Percentiles rank a stretch among this genome's conserved stretches.
Evolutionary conservation across 306 rosid genomes (phyloP).

Genomic region (Senna tora): DNA sequence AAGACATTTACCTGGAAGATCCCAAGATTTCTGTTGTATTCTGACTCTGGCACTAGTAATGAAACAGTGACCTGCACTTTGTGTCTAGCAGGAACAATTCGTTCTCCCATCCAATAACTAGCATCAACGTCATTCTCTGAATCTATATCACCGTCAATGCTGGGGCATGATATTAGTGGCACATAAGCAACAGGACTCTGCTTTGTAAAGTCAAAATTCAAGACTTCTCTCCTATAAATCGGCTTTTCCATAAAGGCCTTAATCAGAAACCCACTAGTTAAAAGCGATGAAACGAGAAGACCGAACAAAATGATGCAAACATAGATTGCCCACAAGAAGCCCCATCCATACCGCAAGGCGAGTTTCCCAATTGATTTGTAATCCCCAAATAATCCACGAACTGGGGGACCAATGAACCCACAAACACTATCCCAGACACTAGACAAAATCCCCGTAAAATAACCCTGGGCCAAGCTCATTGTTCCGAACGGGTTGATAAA

Average conservation of each 20-base stretch:
- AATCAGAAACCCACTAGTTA: conserved; percentile 59
- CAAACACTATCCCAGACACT: conserved; percentile 33
- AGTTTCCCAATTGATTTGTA: conserved; percentile 53
- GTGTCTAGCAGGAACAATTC: conserved; percentile 59
- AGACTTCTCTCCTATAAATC: conserved; percentile 54
- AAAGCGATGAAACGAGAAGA: conserved; percentile 60
- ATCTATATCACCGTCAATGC: conserved; percentile 43
- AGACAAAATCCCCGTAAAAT: conserved; percentile 27
- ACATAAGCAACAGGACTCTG: conserved; percentile 78
- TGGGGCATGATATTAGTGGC: conserved; percentile 57
- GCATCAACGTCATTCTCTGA: conserved; percentile 35
- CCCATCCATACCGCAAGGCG: conserved; percentile 74
- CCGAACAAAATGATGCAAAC: conserved; percentile 62
- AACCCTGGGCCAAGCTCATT: conserved; percentile 46
- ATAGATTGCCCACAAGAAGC: conserved; percentile 73
- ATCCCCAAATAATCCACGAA: conserved; percentile 50
- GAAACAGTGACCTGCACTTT: conserved; percentile 62
- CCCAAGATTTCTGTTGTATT: conserved; percentile 87
- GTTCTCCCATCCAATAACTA: conserved; percentile 28
- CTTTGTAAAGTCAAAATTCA: conserved; percentile 81
- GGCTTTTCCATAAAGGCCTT: conserved; percentile 72
- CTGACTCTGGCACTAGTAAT: conserved; percentile 80
- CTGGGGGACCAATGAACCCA: conserved; percentile 43
- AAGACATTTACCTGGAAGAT: conserved; percentile 73
- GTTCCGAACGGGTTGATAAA: conserved; percentile 60